Conservation (phyloP, 2,329 filamentous ascomycete genomes). For the Pseudogymnoascus sp. region DNA sequence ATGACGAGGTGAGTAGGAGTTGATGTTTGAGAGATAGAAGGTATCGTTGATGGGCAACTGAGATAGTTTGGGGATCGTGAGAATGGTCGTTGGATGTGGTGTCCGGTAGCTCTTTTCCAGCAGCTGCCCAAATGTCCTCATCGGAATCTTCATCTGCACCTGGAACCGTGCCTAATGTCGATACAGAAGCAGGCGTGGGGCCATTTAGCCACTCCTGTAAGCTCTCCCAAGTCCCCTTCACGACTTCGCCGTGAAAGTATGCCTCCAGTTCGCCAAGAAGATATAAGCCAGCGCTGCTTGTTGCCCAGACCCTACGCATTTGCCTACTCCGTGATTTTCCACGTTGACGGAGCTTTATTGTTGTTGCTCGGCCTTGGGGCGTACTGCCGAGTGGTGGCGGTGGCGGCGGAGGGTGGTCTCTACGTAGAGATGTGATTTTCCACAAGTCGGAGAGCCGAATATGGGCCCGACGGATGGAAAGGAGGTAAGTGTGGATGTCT, state of each 20-base stretch:
- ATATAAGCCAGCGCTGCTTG: constrained; percentile 78
- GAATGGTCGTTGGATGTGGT: constrained; percentile 15
- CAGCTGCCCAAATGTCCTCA: constrained; percentile 39
- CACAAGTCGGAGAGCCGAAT: constrained; percentile 78
- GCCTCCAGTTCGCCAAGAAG: constrained; percentile 80
- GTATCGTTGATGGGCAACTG: constrained; percentile 71
- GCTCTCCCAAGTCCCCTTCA: constrained; percentile 71
- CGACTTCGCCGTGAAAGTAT: constrained; percentile 85
- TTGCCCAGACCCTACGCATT: constrained; percentile 85
- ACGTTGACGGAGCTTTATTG: constrained; percentile 56
- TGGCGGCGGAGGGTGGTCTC: constrained; percentile 68
- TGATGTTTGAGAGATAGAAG: constrained; percentile 60
- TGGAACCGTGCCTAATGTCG: constrained; percentile 11
- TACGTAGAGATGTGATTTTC: constrained; percentile 72
- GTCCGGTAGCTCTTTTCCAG: constrained; percentile 16
- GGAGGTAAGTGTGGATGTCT: constrained; percentile 76
- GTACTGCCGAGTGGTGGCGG: constrained; percentile 57
- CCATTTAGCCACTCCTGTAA: constrained; percentile 67
- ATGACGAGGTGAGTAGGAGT: constrained; percentile 57
- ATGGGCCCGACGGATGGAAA: constrained; percentile 79
- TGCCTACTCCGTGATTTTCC: constrained; percentile 55
- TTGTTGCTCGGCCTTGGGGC: constrained; percentile 50
- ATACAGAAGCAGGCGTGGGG: constrained; percentile 11
- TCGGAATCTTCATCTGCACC: constrained; percentile 21
- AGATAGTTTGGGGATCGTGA: constrained; percentile 80